Evolutionary conservation across 805 yeast genomes (phyloP), one percentile per base, ranked within the genome.

Genomic region (Torulaspora quercuum): DNA sequence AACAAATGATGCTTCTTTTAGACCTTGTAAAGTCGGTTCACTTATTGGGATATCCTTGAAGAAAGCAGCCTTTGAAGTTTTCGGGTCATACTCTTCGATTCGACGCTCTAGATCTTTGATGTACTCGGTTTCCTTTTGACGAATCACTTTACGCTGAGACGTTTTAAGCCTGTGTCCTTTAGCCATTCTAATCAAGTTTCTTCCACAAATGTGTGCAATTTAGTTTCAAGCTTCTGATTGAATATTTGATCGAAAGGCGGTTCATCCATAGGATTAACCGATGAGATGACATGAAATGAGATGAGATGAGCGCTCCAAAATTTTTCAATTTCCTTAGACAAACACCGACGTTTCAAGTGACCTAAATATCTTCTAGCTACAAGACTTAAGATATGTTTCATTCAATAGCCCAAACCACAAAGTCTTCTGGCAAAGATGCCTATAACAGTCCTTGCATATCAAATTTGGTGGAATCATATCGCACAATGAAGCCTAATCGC

Each of bases 11-110:
- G 94, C 72, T 37, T 78, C 84, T 42, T 74, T 77, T 25, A 92
- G 64, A 2, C 97, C 97, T 42, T 71, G 72, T 8, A 79, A 49
- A 9, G 95, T 81, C 3, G 68, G 66, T 6, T 65, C 55, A 3
- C 88, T 73, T 18, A 89, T 58, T 6, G 97, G 96, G n/a, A 89
- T 69, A 41, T 89, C 89, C 35, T 71, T 70, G 57, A 88, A 88
- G 45, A 76, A 78, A 3, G 71, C 57, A 3, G 72, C 55, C 14
- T 62, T 60, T 3, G 59, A 35, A 1, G 41, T 43, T 19, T 58
- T 57, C 2, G 72, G 65, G 45, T 80, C 84, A 49, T 71, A 76
- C 27, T 73, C 78, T 14, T 73, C 67, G 25, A 82, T 72, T 41
- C 68, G 64, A 13, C 66, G 56, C 41, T 73, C 72, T n/a, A 86